Conservation (phyloP, 169 alveolate genomes). For the Eimeria tenella region DNA sequence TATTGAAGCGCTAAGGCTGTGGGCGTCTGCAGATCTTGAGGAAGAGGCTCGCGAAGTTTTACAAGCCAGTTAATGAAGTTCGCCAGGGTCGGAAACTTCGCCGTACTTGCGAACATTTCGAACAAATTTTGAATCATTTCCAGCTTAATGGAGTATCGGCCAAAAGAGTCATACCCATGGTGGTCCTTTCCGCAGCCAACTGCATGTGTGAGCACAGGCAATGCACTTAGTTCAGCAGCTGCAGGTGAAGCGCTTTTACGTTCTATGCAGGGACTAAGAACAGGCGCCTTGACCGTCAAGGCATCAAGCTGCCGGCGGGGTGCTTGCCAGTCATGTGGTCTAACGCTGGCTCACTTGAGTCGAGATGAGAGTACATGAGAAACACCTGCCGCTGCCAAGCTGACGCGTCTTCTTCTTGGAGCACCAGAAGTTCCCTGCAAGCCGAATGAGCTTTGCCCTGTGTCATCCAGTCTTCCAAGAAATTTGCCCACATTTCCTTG, state of each 20-base stretch:
- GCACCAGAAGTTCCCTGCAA: slow-evolving; percentile 31
- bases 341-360: slow-evolving; percentile 8
- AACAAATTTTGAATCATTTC: slow-evolving; percentile 37
- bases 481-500: slow-evolving; percentile 14
- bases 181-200: slow-evolving; percentile 63
- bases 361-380: slow-evolving; percentile 48
- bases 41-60: slow-evolving; percentile 60
- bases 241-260: too few species aligned
- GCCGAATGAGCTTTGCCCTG: slow-evolving; percentile 39
- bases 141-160: slow-evolving; percentile 55
- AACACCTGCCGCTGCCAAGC: slow-evolving; percentile 72
- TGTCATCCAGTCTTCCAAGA: slow-evolving; percentile 20
- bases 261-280: neutral
- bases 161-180: slow-evolving; percentile 32
- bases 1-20: slow-evolving; percentile 47
- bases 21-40: slow-evolving; percentile 49
- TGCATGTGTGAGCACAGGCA: neutral
- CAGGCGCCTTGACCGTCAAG: neutral
- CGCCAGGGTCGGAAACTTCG: slow-evolving; percentile 18
- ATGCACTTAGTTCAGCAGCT: too few species aligned
- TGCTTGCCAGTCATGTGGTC: too few species aligned
- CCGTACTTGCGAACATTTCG: slow-evolving; percentile 38
- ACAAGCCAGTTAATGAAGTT: slow-evolving; percentile 30
- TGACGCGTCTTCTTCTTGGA: slow-evolving; percentile 26
- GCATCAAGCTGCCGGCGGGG: too few species aligned